Evolutionary conservation across 2,329 filamentous ascomycete genomes (phyloP), one percentile per base, ranked within the genome.

Genomic region (Myrmaecium sp.): DNA sequence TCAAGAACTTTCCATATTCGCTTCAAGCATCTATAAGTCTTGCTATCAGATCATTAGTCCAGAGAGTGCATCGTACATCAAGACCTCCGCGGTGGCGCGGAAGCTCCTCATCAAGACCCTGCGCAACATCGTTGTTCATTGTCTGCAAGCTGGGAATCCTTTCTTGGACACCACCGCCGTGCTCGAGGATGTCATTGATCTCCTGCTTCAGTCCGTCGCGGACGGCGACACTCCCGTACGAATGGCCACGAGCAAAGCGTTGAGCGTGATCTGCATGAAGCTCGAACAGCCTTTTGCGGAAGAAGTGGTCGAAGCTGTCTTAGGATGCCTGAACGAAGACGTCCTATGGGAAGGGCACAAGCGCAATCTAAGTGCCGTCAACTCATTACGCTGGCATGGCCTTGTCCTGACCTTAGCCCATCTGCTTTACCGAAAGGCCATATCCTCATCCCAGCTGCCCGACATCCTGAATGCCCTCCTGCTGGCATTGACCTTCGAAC

Each of bases 151-250:
- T 10, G 42, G 36, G 1, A 30, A 41, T 4, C 28, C 43, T 5
- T 27, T 43, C 10, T 31, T 35, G 21, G 53, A 62, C 27, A 34
- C 46, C 3, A 51, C 47, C 2, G 38, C 41, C 11, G 39, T 45
- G 50, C 30, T 92, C 10, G 86, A 95, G 52, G 74, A 74, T 16
- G 69, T 78, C 4, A 82, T 98, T 38, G 78, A 83, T 28, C 73
- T 79, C 41, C 62, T 94, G 3, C 63, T 98, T 3, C 74, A 81
- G 32, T 65, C 67, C 8, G 58, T 95, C 1, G 72, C 72, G 2
- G 89, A 98, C 47, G 79, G 80, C 33, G 84, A 95, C 42, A 94
- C 84, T 0, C 82, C 83, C 1, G 84, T 98, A 8, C 66, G 89
- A 19, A 69, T 93, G 40, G 78, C 86, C 17, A 81, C 86, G 12